These are phyloP conservation scores for Botrytis fragariae DNA, from an alignment of 2,329 filamentous ascomycete genomes.

Conservation along the genomic window DNA sequence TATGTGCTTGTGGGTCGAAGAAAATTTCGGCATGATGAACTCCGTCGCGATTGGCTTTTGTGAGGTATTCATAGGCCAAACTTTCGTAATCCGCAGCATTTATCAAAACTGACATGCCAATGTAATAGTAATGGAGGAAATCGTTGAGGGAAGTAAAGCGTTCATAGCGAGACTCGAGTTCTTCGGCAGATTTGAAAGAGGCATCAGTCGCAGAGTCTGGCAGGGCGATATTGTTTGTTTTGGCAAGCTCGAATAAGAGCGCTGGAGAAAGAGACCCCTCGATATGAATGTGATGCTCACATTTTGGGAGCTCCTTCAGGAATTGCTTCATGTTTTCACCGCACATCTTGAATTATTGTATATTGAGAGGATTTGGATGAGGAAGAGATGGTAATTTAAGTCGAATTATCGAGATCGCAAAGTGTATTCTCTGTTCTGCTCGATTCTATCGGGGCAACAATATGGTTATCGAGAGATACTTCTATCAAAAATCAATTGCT, in stretches of 20 bases:
- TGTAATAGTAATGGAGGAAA: slow-evolving; percentile 77
- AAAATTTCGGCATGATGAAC: slow-evolving; percentile 75
- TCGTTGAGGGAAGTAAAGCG: slow-evolving; percentile 70
- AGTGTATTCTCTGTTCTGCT: neutral
- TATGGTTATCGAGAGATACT: neutral
- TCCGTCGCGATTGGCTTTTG: slow-evolving; percentile 59
- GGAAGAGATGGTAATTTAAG: neutral
- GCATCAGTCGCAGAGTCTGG: slow-evolving; percentile 55
- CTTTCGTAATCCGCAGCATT: slow-evolving; percentile 67
- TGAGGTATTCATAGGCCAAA: slow-evolving; percentile 70
- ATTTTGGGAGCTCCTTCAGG: slow-evolving; percentile 68
- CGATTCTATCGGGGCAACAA: neutral
- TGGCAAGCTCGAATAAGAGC: slow-evolving; percentile 67
- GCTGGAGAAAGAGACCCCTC: slow-evolving; percentile 71
- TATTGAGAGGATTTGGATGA: neutral
- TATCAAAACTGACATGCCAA: slow-evolving; percentile 68
- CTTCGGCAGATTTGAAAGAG: slow-evolving; percentile 58
- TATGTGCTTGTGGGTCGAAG: slow-evolving; percentile 78
- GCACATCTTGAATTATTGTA: slow-evolving; percentile 30
- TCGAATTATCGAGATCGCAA: neutral
- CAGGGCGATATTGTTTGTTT: slow-evolving; percentile 62
- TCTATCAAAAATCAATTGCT: neutral
- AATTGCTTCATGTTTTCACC: slow-evolving; percentile 44
- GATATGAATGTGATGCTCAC: slow-evolving; percentile 78
- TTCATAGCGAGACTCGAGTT: slow-evolving; percentile 62